Evolutionary conservation across 257 asterid genomes (phyloP).

Genomic region (Salvia splendens): DNA sequence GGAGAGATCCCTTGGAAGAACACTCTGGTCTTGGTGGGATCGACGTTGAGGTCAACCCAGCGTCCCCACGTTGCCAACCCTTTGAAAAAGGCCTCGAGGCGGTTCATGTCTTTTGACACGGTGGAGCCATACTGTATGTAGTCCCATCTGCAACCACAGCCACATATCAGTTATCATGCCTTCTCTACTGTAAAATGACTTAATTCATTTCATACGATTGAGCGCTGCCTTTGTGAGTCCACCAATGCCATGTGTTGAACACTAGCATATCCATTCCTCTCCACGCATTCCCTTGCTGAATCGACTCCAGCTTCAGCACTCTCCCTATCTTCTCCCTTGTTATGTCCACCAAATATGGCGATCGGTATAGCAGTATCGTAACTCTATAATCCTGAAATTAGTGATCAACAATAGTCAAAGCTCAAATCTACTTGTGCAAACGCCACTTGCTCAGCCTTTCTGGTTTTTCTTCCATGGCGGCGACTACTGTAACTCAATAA

Average conservation of each 20-base stretch:
- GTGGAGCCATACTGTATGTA: constrained; percentile 55
- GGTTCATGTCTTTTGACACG: constrained; percentile 58
- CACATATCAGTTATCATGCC: background rate
- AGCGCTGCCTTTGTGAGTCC: constrained; percentile 72
- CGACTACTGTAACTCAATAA: constrained; percentile 15
- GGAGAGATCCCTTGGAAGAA: constrained; percentile 78
- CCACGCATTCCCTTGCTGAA: constrained; percentile 74
- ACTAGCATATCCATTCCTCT: constrained; percentile 76
- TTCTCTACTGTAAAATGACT: too few relatives aligned
- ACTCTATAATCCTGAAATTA: constrained; percentile 61
- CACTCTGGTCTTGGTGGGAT: constrained; percentile 59
- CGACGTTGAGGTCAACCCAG: constrained; percentile 62
- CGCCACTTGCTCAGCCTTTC: background rate
- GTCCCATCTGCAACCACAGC: constrained; percentile 54
- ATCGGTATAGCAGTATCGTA: constrained; percentile 49
- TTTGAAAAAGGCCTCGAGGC: constrained; percentile 57
- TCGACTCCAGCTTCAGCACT: constrained; percentile 59
- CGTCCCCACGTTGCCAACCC: constrained; percentile 69
- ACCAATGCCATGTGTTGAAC: constrained; percentile 91
- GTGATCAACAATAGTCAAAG: background rate
- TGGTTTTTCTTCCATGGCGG: background rate
- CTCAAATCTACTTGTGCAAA: too few relatives aligned
- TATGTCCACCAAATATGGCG: constrained; percentile 71
- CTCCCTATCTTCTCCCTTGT: constrained; percentile 54
- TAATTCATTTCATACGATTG: constrained; percentile 48